These are phyloP conservation scores for Solanum clarkiae DNA, from an alignment of 257 asterid species.

Conservation along the genomic window DNA sequence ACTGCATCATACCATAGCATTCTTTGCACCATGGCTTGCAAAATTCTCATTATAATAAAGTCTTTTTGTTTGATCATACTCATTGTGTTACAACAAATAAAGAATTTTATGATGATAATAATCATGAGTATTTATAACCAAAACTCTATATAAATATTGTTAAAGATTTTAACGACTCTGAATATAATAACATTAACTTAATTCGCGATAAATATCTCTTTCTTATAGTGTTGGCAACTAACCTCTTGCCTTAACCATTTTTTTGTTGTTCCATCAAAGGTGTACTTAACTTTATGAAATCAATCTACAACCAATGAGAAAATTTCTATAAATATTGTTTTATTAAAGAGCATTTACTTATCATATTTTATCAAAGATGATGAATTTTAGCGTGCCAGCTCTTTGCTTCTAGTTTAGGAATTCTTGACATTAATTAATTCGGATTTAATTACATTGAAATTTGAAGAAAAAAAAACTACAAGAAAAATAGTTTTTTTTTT, in stretches of 20 bases:
- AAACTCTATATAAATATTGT: no score
- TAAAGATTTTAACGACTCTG: rapidly evolving
- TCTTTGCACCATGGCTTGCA: not conserved
- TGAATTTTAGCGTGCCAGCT: not conserved
- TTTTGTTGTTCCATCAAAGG: no score
- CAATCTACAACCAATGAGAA: not conserved
- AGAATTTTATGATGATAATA: no score
- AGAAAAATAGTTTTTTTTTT: no score
- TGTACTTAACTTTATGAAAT: no score
- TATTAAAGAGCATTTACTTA: not conserved
- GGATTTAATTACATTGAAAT: no score
- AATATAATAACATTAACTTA: no score
- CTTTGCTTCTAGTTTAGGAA: not conserved
- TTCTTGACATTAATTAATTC: not conserved
- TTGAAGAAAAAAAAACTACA: not conserved
- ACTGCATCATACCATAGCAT: not conserved
- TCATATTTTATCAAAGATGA: not conserved
- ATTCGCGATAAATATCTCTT: not conserved
- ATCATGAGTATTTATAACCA: no score
- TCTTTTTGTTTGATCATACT: no score
- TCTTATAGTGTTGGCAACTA: not conserved
- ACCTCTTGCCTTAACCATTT: not conserved
- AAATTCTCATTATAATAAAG: not conserved
- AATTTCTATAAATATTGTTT: not conserved
- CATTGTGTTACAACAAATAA: not conserved